phyloP scores from a whole-genome alignment of 2,329 filamentous ascomycete genomes.

The Rachicladosporium sp. region DNA sequence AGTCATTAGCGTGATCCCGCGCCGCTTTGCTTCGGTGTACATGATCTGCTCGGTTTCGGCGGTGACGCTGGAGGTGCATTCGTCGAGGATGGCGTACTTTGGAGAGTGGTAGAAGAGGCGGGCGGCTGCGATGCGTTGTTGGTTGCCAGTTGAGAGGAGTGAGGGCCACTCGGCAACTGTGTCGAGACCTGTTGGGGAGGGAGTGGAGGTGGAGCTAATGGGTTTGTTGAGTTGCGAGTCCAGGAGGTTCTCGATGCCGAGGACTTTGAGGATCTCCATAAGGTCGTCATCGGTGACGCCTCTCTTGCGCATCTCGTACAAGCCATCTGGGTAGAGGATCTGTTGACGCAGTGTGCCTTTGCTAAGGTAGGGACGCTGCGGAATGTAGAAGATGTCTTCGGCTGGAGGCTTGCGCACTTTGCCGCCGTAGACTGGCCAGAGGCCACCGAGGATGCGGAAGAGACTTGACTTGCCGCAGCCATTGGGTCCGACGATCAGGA shows the following conservation, averaged over 20 bases:
- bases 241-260: conserved; percentile 75
- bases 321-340: conserved; percentile 86
- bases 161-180: conserved; percentile 95
- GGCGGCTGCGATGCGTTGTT: conserved; percentile 95
- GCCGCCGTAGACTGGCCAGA: conserved; percentile 97
- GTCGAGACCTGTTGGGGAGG: conserved; percentile 54
- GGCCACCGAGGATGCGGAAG: conserved; percentile 87
- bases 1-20: conserved; percentile 93
- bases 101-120: conserved; percentile 87
- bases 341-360: conserved; percentile 89
- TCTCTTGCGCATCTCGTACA: conserved; percentile 77
- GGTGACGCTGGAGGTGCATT: conserved; percentile 92
- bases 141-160: conserved; percentile 78
- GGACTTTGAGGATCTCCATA: conserved; percentile 58
- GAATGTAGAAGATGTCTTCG: conserved; percentile 94
- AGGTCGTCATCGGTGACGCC: conserved; percentile 74
- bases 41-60: conserved; percentile 88
- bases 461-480: conserved; percentile 93
- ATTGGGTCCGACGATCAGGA: conserved; percentile 91
- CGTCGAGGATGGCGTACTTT: conserved; percentile 88
- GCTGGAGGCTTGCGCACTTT: conserved; percentile 84
- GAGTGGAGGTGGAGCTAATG: conserved; percentile 5
- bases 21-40: conserved; percentile 88
- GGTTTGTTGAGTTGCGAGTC: conserved; percentile 47
- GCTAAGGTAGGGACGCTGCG: conserved; percentile 86